phyloP scores from a whole-genome alignment of 768 basidiomycete genomes.

The Leccinum boreale region DNA sequence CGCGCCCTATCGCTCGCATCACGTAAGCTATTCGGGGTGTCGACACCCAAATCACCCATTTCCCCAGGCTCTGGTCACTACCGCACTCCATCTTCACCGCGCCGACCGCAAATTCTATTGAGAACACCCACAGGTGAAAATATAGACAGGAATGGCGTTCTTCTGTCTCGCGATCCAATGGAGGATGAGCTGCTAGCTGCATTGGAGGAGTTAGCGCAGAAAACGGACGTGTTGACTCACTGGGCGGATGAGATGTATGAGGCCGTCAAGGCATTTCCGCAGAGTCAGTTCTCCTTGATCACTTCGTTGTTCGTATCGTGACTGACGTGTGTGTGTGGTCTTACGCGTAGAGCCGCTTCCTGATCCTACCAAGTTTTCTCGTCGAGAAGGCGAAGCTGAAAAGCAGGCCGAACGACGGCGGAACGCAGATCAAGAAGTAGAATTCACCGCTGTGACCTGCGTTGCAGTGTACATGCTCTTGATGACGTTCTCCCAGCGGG shows the following conservation, averaged over 20 bases:
- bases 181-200: conserved; percentile 80
- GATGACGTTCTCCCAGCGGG: conserved; percentile 91
- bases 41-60: conserved; percentile 36
- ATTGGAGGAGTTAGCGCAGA: conserved; percentile 91
- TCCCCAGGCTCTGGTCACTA: conserved; percentile 37
- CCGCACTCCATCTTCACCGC: conserved; percentile 51
- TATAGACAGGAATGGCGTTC: conserved; percentile 20
- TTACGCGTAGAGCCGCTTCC: conserved; percentile 64
- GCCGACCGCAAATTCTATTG: conserved; percentile 52
- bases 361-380: conserved; percentile 71
- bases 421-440: conserved; percentile 74
- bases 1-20: conserved; percentile 78
- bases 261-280: conserved; percentile 78
- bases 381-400: conserved; percentile 69
- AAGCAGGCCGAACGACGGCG: conserved; percentile 65
- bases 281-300: conserved; percentile 53
- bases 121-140: conserved; percentile 36
- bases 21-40: conserved; percentile 73
- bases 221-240: conserved; percentile 88
- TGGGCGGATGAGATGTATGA: conserved; percentile 97
- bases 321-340: not conserved
- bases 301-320: not conserved
- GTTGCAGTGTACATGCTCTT: conserved; percentile 88
- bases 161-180: conserved; percentile 54
- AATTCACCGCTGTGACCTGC: conserved; percentile 80